These are phyloP conservation scores for Phytophthora chlamydospora DNA, from an alignment of 352 stramenopile genomes.

Conservation along the genomic window DNA sequence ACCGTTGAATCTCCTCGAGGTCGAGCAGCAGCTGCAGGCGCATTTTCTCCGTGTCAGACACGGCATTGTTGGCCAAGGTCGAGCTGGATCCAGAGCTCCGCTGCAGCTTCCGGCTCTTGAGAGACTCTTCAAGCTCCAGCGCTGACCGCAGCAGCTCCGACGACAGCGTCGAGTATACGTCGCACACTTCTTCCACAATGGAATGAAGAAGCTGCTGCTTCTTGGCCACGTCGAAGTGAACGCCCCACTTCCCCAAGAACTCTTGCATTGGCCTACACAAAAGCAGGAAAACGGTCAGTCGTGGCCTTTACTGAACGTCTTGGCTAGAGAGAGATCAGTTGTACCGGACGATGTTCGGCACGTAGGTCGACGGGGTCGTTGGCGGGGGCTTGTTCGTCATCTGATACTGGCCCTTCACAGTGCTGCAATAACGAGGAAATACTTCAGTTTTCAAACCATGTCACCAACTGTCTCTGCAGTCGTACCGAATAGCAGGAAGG, in stretches of 20 bases:
- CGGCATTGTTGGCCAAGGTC: slow-evolving; percentile 20
- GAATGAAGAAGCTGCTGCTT: slow-evolving; percentile 55
- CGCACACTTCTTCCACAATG: slow-evolving; percentile 67
- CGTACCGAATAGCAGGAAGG: slow-evolving; percentile 78
- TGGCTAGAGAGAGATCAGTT: not conserved
- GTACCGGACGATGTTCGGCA: slow-evolving; percentile 77
- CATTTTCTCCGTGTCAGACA: slow-evolving; percentile 90
- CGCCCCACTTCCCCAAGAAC: slow-evolving; percentile 79
- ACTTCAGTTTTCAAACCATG: not conserved
- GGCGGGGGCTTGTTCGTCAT: slow-evolving; percentile 90
- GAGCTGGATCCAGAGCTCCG: slow-evolving; percentile 43
- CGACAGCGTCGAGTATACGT: slow-evolving; percentile 69
- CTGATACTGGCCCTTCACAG: slow-evolving; percentile 90
- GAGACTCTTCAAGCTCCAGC: slow-evolving; percentile 81
- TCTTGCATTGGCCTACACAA: slow-evolving; percentile 61
- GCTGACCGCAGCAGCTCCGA: slow-evolving; percentile 78
- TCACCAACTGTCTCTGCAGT: not conserved
- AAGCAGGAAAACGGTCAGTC: slow-evolving; percentile 11
- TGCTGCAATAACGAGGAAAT: slow-evolving; percentile 40
- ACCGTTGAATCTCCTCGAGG: slow-evolving; percentile 77
- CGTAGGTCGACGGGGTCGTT: slow-evolving; percentile 72
- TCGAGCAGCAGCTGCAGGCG: slow-evolving; percentile 79
- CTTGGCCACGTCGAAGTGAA: slow-evolving; percentile 48
- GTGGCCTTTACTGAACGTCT: not conserved
- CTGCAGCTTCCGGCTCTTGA: slow-evolving; percentile 89